Conservation (phyloP, 1,284 basidiomycete species). For the Melampsora americana region DNA sequence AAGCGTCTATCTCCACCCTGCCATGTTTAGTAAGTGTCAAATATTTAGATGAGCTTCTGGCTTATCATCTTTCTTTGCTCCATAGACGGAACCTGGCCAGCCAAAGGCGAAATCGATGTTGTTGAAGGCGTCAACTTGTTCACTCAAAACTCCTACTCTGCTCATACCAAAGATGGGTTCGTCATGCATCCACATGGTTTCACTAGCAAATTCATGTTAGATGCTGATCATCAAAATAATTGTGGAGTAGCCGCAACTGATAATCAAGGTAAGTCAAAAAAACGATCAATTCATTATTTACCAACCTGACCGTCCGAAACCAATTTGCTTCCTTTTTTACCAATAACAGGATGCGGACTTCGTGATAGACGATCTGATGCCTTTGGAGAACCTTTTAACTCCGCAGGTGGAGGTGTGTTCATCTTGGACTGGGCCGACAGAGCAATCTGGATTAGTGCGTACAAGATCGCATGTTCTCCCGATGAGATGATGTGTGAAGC, state of each 20-base stretch:
- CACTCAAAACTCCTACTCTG: not conserved
- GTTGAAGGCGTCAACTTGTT: conserved; percentile 66
- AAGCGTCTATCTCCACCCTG: not conserved
- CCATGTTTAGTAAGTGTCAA: too few relatives aligned
- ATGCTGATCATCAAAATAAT: not conserved
- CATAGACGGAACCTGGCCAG: conserved; percentile 65
- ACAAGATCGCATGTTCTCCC: too few relatives aligned
- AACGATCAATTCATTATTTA: not conserved
- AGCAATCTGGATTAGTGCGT: conserved; percentile 38
- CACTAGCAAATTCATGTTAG: conserved; percentile 13
- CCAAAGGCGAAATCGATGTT: conserved; percentile 68
- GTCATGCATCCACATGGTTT: conserved; percentile 6
- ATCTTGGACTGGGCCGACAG: conserved; percentile 48
- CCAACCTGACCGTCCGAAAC: too few relatives aligned
- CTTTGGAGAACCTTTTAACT: conserved; percentile 46
- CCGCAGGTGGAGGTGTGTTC: conserved; percentile 47
- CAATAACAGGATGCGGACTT: conserved; percentile 13
- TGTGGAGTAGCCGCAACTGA: conserved; percentile 8
- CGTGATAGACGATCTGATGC: conserved; percentile 45
- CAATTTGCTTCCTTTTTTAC: too few relatives aligned
- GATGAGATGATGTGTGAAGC: not conserved
- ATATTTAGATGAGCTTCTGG: too few relatives aligned
- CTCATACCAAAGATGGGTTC: conserved; percentile 13
- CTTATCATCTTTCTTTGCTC: not conserved
- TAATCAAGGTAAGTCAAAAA: conserved; percentile 13